Conservation (phyloP, 2,329 filamentous ascomycete species). For the Lecanicillium sp. region DNA sequence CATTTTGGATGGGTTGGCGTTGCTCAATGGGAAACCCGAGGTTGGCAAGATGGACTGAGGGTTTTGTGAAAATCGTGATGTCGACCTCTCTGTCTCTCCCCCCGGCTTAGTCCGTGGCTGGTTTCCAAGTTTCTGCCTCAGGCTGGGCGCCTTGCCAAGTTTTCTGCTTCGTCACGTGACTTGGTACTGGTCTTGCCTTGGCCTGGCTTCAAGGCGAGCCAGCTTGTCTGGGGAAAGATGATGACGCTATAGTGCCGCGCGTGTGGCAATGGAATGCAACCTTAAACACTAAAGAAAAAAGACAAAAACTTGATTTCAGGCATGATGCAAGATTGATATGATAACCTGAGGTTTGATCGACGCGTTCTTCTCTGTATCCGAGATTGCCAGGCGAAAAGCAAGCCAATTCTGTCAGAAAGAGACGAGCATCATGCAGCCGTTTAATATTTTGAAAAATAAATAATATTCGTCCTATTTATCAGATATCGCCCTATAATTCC, state of each 20-base stretch:
- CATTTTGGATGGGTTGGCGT: slow-evolving; percentile 45
- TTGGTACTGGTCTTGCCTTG: too few species aligned
- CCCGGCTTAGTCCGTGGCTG: slow-evolving; percentile 13
- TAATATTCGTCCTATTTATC: not conserved
- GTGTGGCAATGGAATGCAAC: not conserved
- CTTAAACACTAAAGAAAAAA: not conserved
- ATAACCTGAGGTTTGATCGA: too few species aligned
- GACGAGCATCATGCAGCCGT: too few species aligned
- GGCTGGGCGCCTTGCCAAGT: not conserved
- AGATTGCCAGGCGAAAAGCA: too few species aligned
- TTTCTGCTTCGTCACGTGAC: slow-evolving; percentile 1
- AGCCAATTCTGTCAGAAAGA: too few species aligned
- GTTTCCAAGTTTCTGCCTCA: slow-evolving; percentile 15
- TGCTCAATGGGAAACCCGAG: slow-evolving; percentile 42
- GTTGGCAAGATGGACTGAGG: slow-evolving; percentile 30
- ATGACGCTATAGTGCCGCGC: too few species aligned
- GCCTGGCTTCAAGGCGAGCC: too few species aligned
- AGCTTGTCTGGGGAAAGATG: not conserved
- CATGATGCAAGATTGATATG: too few species aligned
- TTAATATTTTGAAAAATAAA: too few species aligned
- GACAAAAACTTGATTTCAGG: not conserved
- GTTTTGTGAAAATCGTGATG: slow-evolving; percentile 43
- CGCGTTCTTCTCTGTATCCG: not conserved
- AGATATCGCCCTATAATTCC: not conserved
- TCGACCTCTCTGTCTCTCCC: slow-evolving; percentile 14